Conservation (phyloP, 768 basidiomycete species). For the Russula dissimulans region DNA sequence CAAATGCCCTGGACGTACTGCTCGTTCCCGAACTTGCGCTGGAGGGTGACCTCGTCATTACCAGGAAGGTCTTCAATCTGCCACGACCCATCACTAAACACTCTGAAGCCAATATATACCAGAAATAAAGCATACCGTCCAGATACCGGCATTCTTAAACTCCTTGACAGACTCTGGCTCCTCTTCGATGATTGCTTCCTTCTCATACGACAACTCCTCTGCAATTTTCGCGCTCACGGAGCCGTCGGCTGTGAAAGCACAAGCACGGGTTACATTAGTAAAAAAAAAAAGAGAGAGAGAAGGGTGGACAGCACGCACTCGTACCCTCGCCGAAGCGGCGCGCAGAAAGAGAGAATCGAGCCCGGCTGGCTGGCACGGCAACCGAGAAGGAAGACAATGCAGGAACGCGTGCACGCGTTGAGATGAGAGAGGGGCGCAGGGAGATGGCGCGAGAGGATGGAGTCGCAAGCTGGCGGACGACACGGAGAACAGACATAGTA, state of each 20-base stretch:
- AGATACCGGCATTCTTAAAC: conserved; percentile 66
- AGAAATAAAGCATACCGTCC: conserved; percentile 50
- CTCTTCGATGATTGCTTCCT: conserved; percentile 39
- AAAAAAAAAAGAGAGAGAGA: not conserved
- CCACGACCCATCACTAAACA: not conserved
- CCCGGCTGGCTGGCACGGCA: conserved; percentile 21
- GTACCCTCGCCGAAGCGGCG: conserved; percentile 35
- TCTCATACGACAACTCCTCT: conserved; percentile 83
- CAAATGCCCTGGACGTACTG: conserved; percentile 40
- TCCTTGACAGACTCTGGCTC: conserved; percentile 70
- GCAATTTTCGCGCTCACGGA: conserved; percentile 63
- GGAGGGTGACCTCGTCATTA: conserved; percentile 73
- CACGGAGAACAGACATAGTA: conserved; percentile 56
- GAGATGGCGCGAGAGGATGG: conserved; percentile 34
- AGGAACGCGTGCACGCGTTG: conserved; percentile 23
- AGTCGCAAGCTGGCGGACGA: conserved; percentile 47
- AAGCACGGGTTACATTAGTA: not conserved
- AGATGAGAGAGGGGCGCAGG: conserved; percentile 20
- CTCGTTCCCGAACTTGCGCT: conserved; percentile 87
- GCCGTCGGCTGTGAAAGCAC: conserved; percentile 48
- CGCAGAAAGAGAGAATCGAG: conserved; percentile 35
- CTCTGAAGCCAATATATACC: not conserved
- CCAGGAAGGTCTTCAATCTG: conserved; percentile 64
- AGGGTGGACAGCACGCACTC: conserved; percentile 27
- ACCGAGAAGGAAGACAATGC: conserved; percentile 20